phyloP scores from a whole-genome alignment of 306 rosid species.

The Potentilla sterilis region DNA sequence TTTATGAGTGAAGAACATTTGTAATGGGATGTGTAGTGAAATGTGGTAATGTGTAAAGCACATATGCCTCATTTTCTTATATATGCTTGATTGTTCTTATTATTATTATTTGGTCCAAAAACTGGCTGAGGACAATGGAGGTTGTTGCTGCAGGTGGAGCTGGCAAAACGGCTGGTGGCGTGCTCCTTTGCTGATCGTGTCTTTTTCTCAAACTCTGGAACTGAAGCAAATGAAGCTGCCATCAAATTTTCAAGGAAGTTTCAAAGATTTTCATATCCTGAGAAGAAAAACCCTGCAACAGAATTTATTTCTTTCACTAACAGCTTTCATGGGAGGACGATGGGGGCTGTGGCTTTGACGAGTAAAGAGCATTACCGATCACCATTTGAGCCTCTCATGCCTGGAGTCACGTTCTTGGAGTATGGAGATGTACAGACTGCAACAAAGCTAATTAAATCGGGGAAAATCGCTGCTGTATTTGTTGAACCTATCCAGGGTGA shows the following conservation, averaged over 20 bases:
- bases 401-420: constrained; percentile 19
- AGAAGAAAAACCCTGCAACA: constrained; percentile 3
- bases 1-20: neutral
- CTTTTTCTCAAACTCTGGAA: constrained; percentile 17
- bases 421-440: constrained; percentile 10
- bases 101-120: neutral
- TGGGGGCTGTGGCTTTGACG: constrained; percentile 9
- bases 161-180: constrained; percentile 19
- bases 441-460: constrained; percentile 1
- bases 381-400: constrained; percentile 26
- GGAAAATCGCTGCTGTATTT: constrained; percentile 20
- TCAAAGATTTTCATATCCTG: constrained; percentile 1
- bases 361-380: constrained; percentile 12
- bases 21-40: neutral
- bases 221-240: constrained; percentile 24
- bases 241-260: constrained; percentile 18
- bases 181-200: constrained; percentile 15
- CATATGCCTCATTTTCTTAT: neutral
- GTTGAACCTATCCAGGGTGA: constrained; percentile 25
- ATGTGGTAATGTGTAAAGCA: neutral
- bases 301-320: constrained; percentile 15
- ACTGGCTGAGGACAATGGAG: neutral
- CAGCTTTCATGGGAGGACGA: constrained; percentile 23
- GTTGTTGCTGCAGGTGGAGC: constrained; percentile 9
- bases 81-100: neutral